Base-by-base conservation (phyloP, 805 yeast genomes). In the Ogataea chonburiensis region DNA sequence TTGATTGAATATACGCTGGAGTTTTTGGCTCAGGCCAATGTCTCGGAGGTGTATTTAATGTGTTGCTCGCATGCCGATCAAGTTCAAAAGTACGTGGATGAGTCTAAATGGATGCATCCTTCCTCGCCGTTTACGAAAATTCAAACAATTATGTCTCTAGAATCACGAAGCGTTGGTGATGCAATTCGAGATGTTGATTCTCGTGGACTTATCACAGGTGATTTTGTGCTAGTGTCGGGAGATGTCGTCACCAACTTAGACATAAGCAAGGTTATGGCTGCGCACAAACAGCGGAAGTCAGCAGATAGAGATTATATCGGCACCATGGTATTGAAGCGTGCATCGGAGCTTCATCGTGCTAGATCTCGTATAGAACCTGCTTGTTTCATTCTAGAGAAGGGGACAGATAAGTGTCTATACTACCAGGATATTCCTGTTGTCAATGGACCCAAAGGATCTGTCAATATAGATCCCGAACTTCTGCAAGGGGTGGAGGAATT, bases 121-220 rank as follows among this genome's bases (percentile, higher is more conserved):
- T 76, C 80, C 55, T 77, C 95, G 2, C 96, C 97, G 1, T 91
- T 93, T 60, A 74, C 75, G 38, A 76, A 76, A 43, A 73, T 93
- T 28, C 75, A 78, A 31, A 83, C 95, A 3, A 76, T 91, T 35
- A 74, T 85, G 70, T 78, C 94, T 16, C 77, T 87, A 31, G 96
- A 91, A 59, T 80, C 93, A 8, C 68, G 89, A 60, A 85, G 95
- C 17, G 95, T 91, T 8, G 98, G 98, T 48, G 98, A 93, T 64
- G 94, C 95, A 14, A 86, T 93, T 95, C 75, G 98, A 59, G 98
- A 91, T 56, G 67, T 93, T 40, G 98, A 93, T 60, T 81, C 86
- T 43, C 71, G 95, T 50, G 96, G 96, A 5, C 66, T 91, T 39
- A 86, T 93, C 34, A 78, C 85, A 1, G 89, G 94, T 10, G 98